Evolutionary conservation across 2,329 filamentous ascomycete genomes (phyloP).

Genomic region (Aspergillus quadricinctus): DNA sequence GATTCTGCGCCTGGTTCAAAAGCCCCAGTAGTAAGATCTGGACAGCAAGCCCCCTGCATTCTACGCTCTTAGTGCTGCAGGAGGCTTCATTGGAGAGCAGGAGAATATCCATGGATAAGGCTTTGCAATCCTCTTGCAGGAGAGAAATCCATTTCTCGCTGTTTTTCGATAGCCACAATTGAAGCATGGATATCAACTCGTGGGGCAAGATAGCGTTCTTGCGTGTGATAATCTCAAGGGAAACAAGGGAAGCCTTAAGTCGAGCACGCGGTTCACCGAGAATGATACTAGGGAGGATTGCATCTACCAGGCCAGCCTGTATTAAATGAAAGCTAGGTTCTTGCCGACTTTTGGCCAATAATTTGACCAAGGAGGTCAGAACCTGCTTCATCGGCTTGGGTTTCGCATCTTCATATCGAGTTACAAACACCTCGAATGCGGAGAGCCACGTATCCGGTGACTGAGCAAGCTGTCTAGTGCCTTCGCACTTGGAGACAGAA

Average conservation of each 20-base stretch:
- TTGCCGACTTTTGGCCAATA: constrained; percentile 26
- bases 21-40: constrained; percentile 30
- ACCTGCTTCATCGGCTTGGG: constrained; percentile 45
- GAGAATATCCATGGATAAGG: constrained; percentile 22
- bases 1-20: constrained; percentile 27
- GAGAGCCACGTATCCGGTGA: constrained; percentile 36
- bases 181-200: constrained; percentile 27
- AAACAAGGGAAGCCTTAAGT: constrained; percentile 34
- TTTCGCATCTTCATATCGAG: constrained; percentile 40
- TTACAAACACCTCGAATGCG: constrained; percentile 38
- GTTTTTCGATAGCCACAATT: constrained; percentile 32
- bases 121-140: constrained; percentile 30
- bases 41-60: constrained; percentile 17
- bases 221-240: constrained; percentile 35
- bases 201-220: constrained; percentile 31
- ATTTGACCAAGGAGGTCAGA: constrained; percentile 35
- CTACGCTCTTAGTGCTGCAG: constrained; percentile 8
- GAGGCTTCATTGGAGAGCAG: constrained; percentile 15
- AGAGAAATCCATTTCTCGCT: constrained; percentile 28
- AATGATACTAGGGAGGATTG: constrained; percentile 34
- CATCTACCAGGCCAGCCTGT: constrained; percentile 20
- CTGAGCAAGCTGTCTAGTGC: constrained; percentile 30
- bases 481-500: constrained; percentile 24
- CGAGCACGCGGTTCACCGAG: constrained; percentile 37
- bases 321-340: constrained; percentile 18